A percentile compares a stretch with the other conserved stretches of the same genome.
Evolutionary conservation across 2,329 filamentous ascomycete species (phyloP).

Genomic region (Diaporthe citriasiana): DNA sequence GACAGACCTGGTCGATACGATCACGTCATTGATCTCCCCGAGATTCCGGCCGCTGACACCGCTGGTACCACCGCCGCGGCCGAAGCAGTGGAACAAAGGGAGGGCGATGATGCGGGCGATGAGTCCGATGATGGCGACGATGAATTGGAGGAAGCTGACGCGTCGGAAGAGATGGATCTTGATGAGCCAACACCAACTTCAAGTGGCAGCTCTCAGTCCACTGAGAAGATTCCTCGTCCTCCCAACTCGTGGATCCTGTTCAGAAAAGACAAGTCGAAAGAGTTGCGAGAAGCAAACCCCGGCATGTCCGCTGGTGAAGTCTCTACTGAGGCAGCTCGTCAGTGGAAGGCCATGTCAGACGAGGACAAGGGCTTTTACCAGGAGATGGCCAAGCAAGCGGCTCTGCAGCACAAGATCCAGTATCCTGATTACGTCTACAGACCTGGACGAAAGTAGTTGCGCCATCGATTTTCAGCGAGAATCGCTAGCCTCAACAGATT

Average conservation of each 20-base stretch:
- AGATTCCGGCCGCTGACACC: background rate
- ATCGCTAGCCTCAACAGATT: background rate
- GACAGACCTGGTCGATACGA: background rate
- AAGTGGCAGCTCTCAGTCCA: background rate
- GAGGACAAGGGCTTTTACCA: slow-evolving; percentile 25
- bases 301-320: slow-evolving; percentile 21
- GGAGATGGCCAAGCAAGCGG: slow-evolving; percentile 10
- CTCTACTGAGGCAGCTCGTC: slow-evolving; percentile 27
- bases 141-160: background rate
- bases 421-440: slow-evolving; percentile 38
- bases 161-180: background rate
- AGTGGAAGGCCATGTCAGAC: slow-evolving; percentile 27
- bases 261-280: slow-evolving; percentile 30
- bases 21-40: slow-evolving; percentile 14
- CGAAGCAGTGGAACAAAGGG: background rate
- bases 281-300: slow-evolving; percentile 23
- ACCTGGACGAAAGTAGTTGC: slow-evolving; percentile 16
- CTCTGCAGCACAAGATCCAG: slow-evolving; percentile 16
- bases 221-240: slow-evolving; percentile 40
- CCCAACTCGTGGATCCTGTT: slow-evolving; percentile 46
- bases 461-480: no score
- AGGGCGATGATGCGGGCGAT: background rate
- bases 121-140: no score
- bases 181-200: background rate
- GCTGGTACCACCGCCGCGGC: background rate